Conservation (phyloP, 768 basidiomycete species). For the Pisolithus marmoratus region DNA sequence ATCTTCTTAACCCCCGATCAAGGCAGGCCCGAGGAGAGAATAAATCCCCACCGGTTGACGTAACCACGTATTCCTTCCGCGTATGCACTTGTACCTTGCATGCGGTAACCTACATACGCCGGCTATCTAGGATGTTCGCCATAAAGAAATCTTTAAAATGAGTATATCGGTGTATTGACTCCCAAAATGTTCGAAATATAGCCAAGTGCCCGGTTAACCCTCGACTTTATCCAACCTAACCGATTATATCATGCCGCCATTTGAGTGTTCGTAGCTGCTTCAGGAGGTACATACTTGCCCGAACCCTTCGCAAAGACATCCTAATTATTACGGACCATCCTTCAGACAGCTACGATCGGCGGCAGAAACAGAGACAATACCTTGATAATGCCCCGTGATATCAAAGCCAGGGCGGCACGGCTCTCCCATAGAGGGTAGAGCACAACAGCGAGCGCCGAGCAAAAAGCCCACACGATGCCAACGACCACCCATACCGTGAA, state of each 20-base stretch:
- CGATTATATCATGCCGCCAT: neutral
- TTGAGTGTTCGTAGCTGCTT: neutral
- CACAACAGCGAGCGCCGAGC: constrained; percentile 69
- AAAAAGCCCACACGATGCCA: constrained; percentile 81
- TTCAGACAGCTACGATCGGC: neutral
- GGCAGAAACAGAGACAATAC: constrained; percentile 26
- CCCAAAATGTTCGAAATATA: neutral
- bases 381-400: constrained; percentile 58
- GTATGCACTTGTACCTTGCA: too few species aligned
- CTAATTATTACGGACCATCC: constrained; percentile 14
- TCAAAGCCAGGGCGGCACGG: constrained; percentile 54
- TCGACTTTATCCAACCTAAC: neutral
- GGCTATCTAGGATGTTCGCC: too few species aligned
- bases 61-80: too few species aligned
- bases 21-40: too few species aligned
- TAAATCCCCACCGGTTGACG: too few species aligned
- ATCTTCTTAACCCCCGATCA: too few species aligned
- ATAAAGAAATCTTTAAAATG: too few species aligned
- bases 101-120: too few species aligned
- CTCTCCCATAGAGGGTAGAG: constrained; percentile 87
- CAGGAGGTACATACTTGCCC: constrained; percentile 30
- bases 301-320: constrained; percentile 37
- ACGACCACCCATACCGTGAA: constrained; percentile 77
- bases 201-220: neutral
- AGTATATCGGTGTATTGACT: too few species aligned